Base-by-base conservation (phyloP, 371 early-diverging fungal species). In the Circinella minor region DNA sequence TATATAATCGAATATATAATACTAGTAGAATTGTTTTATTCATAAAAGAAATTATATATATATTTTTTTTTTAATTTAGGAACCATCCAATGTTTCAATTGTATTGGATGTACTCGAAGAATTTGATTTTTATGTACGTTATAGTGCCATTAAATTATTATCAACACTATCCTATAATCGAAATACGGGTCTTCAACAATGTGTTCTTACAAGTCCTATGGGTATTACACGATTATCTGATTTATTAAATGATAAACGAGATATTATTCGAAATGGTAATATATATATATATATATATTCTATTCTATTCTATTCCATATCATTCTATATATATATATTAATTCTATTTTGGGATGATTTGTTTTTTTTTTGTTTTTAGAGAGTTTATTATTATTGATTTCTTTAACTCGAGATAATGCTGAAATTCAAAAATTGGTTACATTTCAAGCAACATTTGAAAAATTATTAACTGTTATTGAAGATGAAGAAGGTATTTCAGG, bases 391-490 rank as follows among this genome's bases (percentile, higher is more conserved):
- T 77, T 99, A 43, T 71, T 99, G 73, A 96, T 95, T 55, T 85
- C 93, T 0, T 84, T 99, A 67, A 97, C 98, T 9, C 88, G 91
- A 65, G 88, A 85, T 51, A 96, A 97, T 78, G 92, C 97, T 39
- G 98, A 98, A 57, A 92, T 99, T 36, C 98, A 99, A 81, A 98
- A 99, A 83, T 94, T 99, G 69, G 93, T 98, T 59, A 97, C 98
- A 5, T 99, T 99, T 77, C 96, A 98, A 74, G 96, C 93, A 73
- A 95, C 96, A 7, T 98, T 99, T 82, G 98, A 98, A 70, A 87
- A 92, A 18, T 77, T 97, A 39, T 81, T 98, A 63, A 86, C 86
- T 3, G 92, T 96, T 59, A 93, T 97, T 70, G 80, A 89, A 59
- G 95, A 94, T n/a, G 97, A 97, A 71, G 97, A 95, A 51, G 96